These are phyloP conservation scores for Parmelia sp. DNA, from an alignment of 495 filamentous ascomycete species.

Conservation along the genomic window DNA sequence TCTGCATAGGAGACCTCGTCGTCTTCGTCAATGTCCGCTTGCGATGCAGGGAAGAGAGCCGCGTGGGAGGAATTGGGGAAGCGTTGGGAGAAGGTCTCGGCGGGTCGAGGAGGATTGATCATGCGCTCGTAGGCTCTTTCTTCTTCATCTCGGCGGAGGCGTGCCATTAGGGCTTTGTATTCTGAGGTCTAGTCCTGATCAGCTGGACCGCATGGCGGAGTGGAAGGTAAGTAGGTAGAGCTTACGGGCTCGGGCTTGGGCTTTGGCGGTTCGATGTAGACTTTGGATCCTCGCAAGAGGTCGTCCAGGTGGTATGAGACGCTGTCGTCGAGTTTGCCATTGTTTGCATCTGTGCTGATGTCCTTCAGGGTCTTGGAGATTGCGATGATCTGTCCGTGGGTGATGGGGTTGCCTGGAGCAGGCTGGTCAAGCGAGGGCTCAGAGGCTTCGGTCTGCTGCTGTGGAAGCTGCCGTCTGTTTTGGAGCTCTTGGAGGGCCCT, in stretches of 20 bases:
- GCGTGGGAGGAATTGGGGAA: conserved; percentile 45
- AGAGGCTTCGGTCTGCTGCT: neutral
- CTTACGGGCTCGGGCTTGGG: conserved; percentile 73
- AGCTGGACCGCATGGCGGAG: conserved; percentile 21
- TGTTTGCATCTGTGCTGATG: conserved; percentile 35
- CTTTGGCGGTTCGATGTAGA: conserved; percentile 71
- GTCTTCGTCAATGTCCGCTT: conserved; percentile 42
- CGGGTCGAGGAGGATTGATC: conserved; percentile 49
- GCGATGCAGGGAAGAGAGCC: conserved; percentile 38
- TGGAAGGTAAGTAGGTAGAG: conserved; percentile 3
- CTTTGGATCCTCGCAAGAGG: conserved; percentile 61
- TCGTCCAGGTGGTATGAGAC: conserved; percentile 47
- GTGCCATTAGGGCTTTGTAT: conserved; percentile 84
- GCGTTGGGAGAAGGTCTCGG: conserved; percentile 52
- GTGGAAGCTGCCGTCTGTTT: neutral
- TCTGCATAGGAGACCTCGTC: conserved; percentile 57
- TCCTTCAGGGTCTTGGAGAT: conserved; percentile 44
- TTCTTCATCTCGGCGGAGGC: conserved; percentile 75
- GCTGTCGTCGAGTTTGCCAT: neutral
- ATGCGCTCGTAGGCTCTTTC: conserved; percentile 71
- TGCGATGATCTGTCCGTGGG: conserved; percentile 69
- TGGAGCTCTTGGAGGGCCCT: conserved; percentile 47
- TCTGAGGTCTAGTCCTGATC: conserved; percentile 57
- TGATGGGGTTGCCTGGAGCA: conserved; percentile 61
- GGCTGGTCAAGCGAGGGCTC: conserved; percentile 44